A percentile compares a stretch with the other conserved stretches of the same genome.
Evolutionary conservation across 371 early-diverging fungal genomes (phyloP).

Genomic region (Chytridiales sp.): DNA sequence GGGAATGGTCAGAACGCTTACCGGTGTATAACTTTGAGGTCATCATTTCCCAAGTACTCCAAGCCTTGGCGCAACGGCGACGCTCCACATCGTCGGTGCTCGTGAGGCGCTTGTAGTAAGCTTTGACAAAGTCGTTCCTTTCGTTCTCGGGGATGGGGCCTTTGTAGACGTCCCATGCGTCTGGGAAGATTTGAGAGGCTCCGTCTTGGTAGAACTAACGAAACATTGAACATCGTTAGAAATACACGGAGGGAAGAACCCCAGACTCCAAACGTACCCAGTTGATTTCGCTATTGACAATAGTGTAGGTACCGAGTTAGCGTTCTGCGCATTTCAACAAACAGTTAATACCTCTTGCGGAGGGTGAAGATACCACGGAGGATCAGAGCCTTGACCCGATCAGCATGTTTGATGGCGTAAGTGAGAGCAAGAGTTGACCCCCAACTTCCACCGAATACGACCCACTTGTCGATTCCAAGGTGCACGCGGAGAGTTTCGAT

Average conservation of each 20-base stretch:
- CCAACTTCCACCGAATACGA: conserved; percentile 63
- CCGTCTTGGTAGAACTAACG: conserved; percentile 64
- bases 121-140: conserved; percentile 55
- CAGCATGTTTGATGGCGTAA: conserved; percentile 61
- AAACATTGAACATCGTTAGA: too few species aligned
- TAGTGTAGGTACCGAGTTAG: background rate
- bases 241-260: too few species aligned
- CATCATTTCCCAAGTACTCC: conserved; percentile 59
- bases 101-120: conserved; percentile 65
- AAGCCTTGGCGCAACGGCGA: conserved; percentile 54
- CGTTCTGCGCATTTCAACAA: background rate
- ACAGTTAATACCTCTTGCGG: conserved; percentile 23
- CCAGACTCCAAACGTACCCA: conserved; percentile 35
- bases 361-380: conserved; percentile 65
- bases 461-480: conserved; percentile 61
- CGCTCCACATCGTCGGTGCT: conserved; percentile 48
- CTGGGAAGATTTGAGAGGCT: conserved; percentile 60
- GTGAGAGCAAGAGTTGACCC: conserved; percentile 52
- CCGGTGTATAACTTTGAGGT: conserved; percentile 3
- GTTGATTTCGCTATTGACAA: conserved; percentile 40
- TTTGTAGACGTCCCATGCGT: conserved; percentile 57
- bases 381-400: conserved; percentile 58
- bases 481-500: conserved; percentile 55
- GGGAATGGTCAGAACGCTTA: too few species aligned
- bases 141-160: conserved; percentile 61